These are phyloP conservation scores for Diospyros kaki DNA, from an alignment of 148 eudicot species.

Conservation along the genomic window DNA sequence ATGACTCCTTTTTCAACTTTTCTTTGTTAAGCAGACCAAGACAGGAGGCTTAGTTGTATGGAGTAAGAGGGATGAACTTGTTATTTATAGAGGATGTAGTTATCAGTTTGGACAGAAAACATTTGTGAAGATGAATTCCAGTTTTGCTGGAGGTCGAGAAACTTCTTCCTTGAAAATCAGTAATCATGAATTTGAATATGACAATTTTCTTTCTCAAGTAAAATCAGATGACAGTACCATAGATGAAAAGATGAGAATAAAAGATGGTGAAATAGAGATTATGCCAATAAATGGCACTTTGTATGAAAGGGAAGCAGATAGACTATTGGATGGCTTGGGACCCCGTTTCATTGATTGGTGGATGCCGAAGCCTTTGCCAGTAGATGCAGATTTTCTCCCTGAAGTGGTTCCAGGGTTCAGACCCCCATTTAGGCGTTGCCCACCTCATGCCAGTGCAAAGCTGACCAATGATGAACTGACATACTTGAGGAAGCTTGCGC, in stretches of 20 bases:
- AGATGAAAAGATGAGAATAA: constrained; percentile 15
- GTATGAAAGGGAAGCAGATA: constrained; percentile 84
- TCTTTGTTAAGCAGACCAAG: constrained; percentile 52
- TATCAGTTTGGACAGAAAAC: constrained; percentile 23
- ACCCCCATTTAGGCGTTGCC: constrained; percentile 79
- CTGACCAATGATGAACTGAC: constrained; percentile 82
- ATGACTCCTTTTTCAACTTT: constrained; percentile 14
- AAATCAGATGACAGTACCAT: constrained; percentile 8
- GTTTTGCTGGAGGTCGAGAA: constrained; percentile 13
- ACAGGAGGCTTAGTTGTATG: constrained; percentile 94
- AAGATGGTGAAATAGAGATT: constrained; percentile 20
- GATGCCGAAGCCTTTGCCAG: constrained; percentile 91
- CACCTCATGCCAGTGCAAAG: constrained; percentile 51
- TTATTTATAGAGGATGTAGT: constrained; percentile 73
- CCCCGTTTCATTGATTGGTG: constrained; percentile 98
- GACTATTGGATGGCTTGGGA: constrained; percentile 89
- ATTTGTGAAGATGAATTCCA: constrained; percentile 11
- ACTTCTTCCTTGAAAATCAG: constrained; percentile 11
- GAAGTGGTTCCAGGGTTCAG: constrained; percentile 72
- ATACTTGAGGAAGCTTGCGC: constrained; percentile 83
- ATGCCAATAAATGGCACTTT: constrained; percentile 37
- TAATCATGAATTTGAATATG: constrained; percentile 13
- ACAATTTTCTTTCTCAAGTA: background rate
- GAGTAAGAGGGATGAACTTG: constrained; percentile 70
- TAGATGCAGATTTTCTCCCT: constrained; percentile 84